Evolutionary conservation across 176 grass and related monocot species (phyloP).

Genomic region (Rhynchospora tenuis): DNA sequence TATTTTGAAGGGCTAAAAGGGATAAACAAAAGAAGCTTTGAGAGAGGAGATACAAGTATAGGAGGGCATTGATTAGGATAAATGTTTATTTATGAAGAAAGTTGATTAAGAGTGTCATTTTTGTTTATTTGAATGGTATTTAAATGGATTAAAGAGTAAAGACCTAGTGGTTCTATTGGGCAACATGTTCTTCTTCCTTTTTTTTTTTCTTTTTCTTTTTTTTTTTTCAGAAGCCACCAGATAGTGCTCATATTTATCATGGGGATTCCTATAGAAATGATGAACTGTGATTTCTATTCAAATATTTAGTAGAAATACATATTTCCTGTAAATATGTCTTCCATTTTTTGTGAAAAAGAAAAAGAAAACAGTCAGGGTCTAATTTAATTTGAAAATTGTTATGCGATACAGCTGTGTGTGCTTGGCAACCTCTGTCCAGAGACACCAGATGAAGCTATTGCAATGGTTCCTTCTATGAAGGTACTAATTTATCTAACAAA

Average conservation of each 20-base stretch:
- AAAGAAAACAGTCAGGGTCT: background rate
- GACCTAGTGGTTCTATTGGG: background rate
- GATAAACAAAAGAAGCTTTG: background rate
- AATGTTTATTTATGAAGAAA: background rate
- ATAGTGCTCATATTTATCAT: background rate
- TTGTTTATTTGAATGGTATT: background rate
- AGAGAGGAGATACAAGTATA: background rate
- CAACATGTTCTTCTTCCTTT: no score
- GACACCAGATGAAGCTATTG: constrained; percentile 67
- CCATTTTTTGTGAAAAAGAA: background rate
- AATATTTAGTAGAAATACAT: background rate
- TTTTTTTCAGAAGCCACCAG: background rate
- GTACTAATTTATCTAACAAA: constrained; percentile 20
- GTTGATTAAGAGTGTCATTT: background rate
- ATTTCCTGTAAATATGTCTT: background rate
- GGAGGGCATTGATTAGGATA: background rate
- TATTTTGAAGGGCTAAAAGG: background rate
- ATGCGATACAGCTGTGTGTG: constrained; percentile 59
- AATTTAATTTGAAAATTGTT: background rate
- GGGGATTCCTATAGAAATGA: background rate
- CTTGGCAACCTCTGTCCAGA: constrained; percentile 91
- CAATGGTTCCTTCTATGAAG: constrained; percentile 79
- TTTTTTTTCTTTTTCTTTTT: no score
- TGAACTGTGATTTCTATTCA: background rate
- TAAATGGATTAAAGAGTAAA: background rate